Base-by-base conservation (phyloP, 306 rosid genomes). In the Castanea mollissima region DNA sequence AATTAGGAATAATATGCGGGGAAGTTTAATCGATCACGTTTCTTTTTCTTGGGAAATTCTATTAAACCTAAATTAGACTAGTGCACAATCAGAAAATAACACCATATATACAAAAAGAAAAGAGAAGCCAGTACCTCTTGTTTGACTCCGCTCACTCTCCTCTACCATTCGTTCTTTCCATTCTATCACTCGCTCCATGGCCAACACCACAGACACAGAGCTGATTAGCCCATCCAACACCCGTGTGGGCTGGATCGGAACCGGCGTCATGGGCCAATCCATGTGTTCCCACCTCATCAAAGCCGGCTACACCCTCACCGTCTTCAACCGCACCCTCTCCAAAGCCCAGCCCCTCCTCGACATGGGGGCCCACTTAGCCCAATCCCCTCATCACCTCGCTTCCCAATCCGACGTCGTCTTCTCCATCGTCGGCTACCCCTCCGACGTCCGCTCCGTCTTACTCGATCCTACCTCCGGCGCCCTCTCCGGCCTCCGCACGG, bases 171-270 rank as follows among this genome's bases (percentile, higher is more conserved):
- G 31, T 87, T 62, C 79, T 62, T 41, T 55, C 31, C n/a, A n/a
- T 49, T 35, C 44, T 21, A 56, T 74, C 81, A 83, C 78, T 69
- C 86, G 73, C 87, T 38, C 83, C 71, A 94, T 92, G 96, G 87
- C 97, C 51, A 29, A 86, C 54, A 4, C 75, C 76, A 15, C 84
- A 38, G 16, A 11, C 16, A 49, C 16, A 49, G 93, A 83, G 52
- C 77, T 81, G 74, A 15, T 83, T 18, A 87, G 65, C 90, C 97
- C 98, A 15, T 82, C 92, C 13, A 89, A 51, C 71, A 90, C 94
- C 21, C 97, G 97, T 8, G 83, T 94, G 71, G 98, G 98, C 38
- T 94, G 98, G 97, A 92, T 94, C 85, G 98, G 98, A 38, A 94
- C 98, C 34, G 98, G 98, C 52, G 89, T 94, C 1, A 94, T 94